Evolutionary conservation across 805 yeast species (phyloP).

Genomic region (Metschnikowia anglica): DNA sequence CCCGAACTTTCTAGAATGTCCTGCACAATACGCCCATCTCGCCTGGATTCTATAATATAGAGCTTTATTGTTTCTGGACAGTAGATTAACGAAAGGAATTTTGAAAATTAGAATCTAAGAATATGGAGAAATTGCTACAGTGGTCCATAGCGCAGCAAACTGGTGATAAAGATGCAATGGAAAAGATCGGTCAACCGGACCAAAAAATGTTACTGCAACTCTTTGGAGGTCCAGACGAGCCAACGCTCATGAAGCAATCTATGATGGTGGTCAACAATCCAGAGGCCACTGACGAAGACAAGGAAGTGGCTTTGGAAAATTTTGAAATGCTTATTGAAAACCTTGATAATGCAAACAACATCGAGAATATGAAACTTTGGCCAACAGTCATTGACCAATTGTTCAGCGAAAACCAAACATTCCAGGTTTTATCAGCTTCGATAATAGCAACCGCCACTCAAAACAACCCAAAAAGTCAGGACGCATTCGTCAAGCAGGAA

Average conservation of each 20-base stretch:
- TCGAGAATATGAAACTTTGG: conserved; percentile 84
- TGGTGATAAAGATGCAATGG: conserved; percentile 67
- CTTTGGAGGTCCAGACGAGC: conserved; percentile 82
- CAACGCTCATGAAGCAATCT: conserved; percentile 80
- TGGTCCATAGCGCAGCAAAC: conserved; percentile 87
- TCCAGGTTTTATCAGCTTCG: conserved; percentile 64
- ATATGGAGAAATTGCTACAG: conserved; percentile 85
- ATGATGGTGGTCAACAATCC: conserved; percentile 57
- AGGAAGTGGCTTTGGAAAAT: conserved; percentile 78
- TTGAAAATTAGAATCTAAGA: not conserved
- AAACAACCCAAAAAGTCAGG: conserved; percentile 77
- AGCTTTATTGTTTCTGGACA: too few species aligned
- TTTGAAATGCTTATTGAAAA: conserved; percentile 93
- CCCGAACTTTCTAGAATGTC: conserved; percentile 20
- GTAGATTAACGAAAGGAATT: not conserved
- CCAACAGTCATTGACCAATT: conserved; percentile 58
- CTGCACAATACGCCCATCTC: conserved; percentile 15
- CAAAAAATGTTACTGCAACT: conserved; percentile 77
- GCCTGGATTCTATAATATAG: not conserved
- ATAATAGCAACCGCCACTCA: conserved; percentile 90
- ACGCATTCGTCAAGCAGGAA: conserved; percentile 54
- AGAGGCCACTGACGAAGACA: conserved; percentile 60
- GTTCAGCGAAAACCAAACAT: conserved; percentile 32
- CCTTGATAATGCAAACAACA: conserved; percentile 90
- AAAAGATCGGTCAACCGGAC: conserved; percentile 67